Conservation (phyloP, 192 early-diverging fungal species). For the Rhizophagus clarus region DNA sequence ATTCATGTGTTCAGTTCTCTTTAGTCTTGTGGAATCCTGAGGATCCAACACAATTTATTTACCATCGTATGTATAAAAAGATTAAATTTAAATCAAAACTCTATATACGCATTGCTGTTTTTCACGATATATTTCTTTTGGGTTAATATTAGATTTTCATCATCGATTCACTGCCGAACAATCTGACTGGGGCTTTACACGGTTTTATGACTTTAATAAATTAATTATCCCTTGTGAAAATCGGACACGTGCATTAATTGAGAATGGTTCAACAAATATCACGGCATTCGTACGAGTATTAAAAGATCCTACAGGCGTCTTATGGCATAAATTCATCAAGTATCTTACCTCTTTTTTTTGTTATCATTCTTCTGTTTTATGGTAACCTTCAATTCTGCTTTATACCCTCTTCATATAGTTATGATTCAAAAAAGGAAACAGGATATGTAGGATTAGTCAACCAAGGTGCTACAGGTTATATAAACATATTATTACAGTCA, state of each 20-base stretch:
- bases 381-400: slow-evolving; percentile 27
- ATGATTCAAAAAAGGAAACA: slow-evolving; percentile 88
- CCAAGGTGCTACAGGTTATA: slow-evolving; percentile 98
- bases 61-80: slow-evolving; percentile 53
- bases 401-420: slow-evolving; percentile 50
- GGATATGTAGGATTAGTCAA: slow-evolving; percentile 95
- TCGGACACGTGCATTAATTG: slow-evolving; percentile 60
- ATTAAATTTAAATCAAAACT: not conserved
- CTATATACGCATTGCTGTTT: not conserved
- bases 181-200: slow-evolving; percentile 95
- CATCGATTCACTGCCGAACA: slow-evolving; percentile 85
- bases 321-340: slow-evolving; percentile 95
- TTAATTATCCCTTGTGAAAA: slow-evolving; percentile 45
- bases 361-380: slow-evolving; percentile 18
- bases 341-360: slow-evolving; percentile 41
- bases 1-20: slow-evolving; percentile 81
- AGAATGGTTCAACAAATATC: slow-evolving; percentile 68
- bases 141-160: slow-evolving; percentile 50
- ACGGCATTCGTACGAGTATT: slow-evolving; percentile 75
- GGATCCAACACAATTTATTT: slow-evolving; percentile 59
- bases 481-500: slow-evolving; percentile 97
- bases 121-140: not conserved
- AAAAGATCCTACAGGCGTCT: slow-evolving; percentile 85
- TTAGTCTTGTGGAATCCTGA: slow-evolving; percentile 75
- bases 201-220: slow-evolving; percentile 61